Percentiles rank a stretch among this genome's conserved stretches.
Conservation (phyloP, 2,329 filamentous ascomycete genomes). For the Colletotrichum orchidophilum region DNA sequence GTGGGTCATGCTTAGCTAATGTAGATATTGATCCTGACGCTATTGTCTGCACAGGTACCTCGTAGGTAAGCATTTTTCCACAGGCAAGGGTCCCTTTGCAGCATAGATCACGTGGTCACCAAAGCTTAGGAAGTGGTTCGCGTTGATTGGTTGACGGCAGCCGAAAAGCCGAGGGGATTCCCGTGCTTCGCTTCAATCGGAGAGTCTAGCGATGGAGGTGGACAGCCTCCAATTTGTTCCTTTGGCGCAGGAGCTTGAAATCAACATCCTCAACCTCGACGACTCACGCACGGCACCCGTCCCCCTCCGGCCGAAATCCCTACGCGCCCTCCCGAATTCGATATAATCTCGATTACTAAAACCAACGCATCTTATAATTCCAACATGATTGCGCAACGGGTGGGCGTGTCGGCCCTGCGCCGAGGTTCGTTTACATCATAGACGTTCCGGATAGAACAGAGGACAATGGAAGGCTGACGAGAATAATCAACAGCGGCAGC, state of each 20-base stretch:
- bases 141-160: constrained; percentile 51
- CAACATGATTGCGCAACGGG: constrained; percentile 66
- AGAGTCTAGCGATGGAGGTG: constrained; percentile 3
- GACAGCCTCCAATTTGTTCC: constrained; percentile 11
- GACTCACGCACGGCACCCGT: constrained; percentile 35
- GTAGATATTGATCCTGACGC: neutral
- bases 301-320: constrained; percentile 27
- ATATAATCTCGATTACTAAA: neutral
- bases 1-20: neutral
- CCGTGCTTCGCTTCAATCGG: constrained; percentile 19
- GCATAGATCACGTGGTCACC: constrained; percentile 11
- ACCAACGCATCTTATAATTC: constrained; percentile 10
- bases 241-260: constrained; percentile 25
- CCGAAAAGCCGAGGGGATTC: constrained; percentile 54
- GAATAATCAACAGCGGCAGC: constrained; percentile 43
- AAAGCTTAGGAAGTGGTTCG: constrained; percentile 48
- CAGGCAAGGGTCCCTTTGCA: neutral
- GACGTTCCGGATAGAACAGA: neutral
- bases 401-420: constrained; percentile 67
- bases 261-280: constrained; percentile 31
- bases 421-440: constrained; percentile 56
- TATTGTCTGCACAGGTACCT: no score
- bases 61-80: neutral
- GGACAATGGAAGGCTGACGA: constrained; percentile 17
- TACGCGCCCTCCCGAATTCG: neutral